Evolutionary conservation across 179 eudicot genomes (phyloP), one percentile per base, ranked within the genome.

Genomic region (Carnegiea gigantea): DNA sequence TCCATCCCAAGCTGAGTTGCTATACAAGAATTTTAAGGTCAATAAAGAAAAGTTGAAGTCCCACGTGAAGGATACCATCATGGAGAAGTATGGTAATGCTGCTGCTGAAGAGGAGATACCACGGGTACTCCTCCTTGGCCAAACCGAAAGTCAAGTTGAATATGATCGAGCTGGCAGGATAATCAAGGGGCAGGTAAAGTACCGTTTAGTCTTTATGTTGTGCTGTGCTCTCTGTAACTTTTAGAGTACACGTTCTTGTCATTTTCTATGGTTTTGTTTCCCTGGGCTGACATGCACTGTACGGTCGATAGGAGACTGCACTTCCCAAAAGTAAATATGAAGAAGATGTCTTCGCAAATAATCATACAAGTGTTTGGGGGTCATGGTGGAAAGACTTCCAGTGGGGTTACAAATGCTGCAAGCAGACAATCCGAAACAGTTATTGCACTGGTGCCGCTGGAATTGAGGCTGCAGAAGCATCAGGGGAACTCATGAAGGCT

Each of bases 391-490:
- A 84, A 75, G 93, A 93, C 83, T 91, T 91, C 78, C 98, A 92
- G 68, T 95, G 98, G 98, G 98, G 97, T n/a, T 95, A 93, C 85
- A 92, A 87, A 81, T 94, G 98, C 84, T 95, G 99, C 83, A 91
- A 89, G 70, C 97, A 94, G 86, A 85, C 89, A 2, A 83, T 94
- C 70, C 85, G 92, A 54, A 95, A 95, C 88, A 95, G 99, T 84
- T 95, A 94, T 76, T 95, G 99, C 79, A 95, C 99, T 0, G 98
- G 99, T 33, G 89, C 94, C 79, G 95, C 99, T 86, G 99, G 99
- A 57, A 95, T 95, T 81, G 99, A 95, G 87, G 98, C 99, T 49
- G 93, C 94, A 78, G 95, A 92, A 85, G 94, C 97, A 60, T 83
- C 94, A 49, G 91, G 90, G 67, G 98, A 95, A 62, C 92, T 95